Conservation (phyloP, 2,329 filamentous ascomycete genomes). For the Leptographium radiaticola region DNA sequence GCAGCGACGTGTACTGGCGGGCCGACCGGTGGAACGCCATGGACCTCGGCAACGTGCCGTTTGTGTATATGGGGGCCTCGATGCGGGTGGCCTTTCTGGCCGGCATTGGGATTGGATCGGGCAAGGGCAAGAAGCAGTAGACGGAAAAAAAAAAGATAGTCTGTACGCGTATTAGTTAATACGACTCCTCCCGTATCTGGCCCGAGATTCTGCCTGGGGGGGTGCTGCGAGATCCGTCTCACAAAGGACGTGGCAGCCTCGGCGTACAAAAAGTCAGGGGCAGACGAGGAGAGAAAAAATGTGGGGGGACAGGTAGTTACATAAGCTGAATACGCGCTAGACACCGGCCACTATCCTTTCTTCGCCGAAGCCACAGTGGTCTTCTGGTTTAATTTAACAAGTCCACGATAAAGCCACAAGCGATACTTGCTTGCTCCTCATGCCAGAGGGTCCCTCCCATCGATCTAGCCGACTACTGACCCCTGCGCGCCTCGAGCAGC, state of each 20-base stretch:
- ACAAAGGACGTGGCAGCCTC: too few relatives aligned
- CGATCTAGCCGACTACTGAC: not conserved
- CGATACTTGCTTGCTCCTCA: not conserved
- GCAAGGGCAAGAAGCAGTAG: constrained; percentile 1
- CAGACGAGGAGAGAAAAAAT: too few relatives aligned
- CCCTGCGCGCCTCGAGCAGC: not conserved
- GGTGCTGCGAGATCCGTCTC: too few relatives aligned
- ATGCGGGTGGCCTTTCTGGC: constrained; percentile 46
- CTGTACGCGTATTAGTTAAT: too few relatives aligned
- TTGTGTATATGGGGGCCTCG: constrained; percentile 53
- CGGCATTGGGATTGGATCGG: constrained; percentile 36
- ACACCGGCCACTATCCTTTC: not conserved
- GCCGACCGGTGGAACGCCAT: constrained; percentile 51
- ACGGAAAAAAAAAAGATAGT: too few relatives aligned
- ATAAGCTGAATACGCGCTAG: not conserved
- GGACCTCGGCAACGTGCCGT: constrained; percentile 55
- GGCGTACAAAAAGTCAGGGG: too few relatives aligned
- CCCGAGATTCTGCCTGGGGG: too few relatives aligned
- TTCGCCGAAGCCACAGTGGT: not conserved
- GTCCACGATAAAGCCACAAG: not conserved
- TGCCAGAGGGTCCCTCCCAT: not conserved
- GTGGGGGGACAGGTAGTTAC: too few relatives aligned
- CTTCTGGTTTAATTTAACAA: not conserved
- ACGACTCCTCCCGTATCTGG: too few relatives aligned
- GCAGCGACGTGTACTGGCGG: constrained; percentile 50